Conservation (phyloP, 495 filamentous ascomycete species). For the Xanthoparmelia taractica region DNA sequence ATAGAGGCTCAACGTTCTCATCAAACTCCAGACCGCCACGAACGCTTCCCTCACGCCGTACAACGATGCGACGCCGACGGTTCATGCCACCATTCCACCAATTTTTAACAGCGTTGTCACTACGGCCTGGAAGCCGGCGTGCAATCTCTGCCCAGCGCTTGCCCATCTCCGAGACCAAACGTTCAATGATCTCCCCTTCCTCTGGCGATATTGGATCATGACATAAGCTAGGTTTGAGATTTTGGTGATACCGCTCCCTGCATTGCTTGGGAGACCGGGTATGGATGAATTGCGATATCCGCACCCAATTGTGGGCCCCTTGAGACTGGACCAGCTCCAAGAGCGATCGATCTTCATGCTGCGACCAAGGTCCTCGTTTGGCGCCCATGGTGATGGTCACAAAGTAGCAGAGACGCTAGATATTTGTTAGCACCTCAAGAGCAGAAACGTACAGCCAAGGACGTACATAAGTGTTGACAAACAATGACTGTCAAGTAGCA, state of each 20-base stretch:
- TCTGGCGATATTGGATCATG: conserved; percentile 87
- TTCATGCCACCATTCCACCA: conserved; percentile 99
- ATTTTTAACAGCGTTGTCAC: conserved; percentile 98
- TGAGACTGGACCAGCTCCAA: conserved; percentile 64
- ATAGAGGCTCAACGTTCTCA: conserved; percentile 26
- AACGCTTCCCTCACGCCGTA: conserved; percentile 17
- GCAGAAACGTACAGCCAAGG: neutral
- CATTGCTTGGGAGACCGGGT: conserved; percentile 91
- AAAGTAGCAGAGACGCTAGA: conserved; percentile 3
- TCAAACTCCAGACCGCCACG: conserved; percentile 18
- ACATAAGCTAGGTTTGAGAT: conserved; percentile 84
- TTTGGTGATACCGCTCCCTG: conserved; percentile 90
- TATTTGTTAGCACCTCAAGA: neutral
- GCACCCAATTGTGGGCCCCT: conserved; percentile 87
- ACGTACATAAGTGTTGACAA: conserved; percentile 6
- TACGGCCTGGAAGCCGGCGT: conserved; percentile 72
- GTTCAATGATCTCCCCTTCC: conserved; percentile 76
- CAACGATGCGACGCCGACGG: conserved; percentile 38
- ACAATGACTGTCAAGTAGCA: neutral
- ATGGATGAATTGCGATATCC: conserved; percentile 68
- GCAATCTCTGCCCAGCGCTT: conserved; percentile 96
- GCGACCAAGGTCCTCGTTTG: conserved; percentile 84
- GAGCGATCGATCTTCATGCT: conserved; percentile 67
- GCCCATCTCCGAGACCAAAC: conserved; percentile 71
- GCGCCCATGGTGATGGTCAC: conserved; percentile 36